Evolutionary conservation across 2,329 filamentous ascomycete genomes (phyloP).

Genomic region (Fusarium pilosicola): DNA sequence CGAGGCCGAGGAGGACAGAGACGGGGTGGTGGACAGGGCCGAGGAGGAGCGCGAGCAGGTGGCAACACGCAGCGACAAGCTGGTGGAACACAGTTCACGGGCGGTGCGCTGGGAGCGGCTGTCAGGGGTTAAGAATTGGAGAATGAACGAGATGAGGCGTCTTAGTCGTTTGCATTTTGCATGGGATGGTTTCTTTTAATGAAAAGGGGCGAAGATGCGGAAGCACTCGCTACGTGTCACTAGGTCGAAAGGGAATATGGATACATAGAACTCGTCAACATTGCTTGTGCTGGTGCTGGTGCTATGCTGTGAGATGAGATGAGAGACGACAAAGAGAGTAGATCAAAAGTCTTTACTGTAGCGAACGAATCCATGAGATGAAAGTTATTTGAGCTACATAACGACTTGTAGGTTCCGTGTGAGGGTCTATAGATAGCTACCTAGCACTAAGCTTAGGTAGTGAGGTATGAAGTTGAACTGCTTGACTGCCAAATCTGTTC

Average conservation of each 20-base stretch:
- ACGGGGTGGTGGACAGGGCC: slow-evolving; percentile 70
- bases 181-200: slow-evolving; percentile 51
- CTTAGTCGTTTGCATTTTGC: slow-evolving; percentile 49
- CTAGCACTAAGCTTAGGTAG: too few relatives aligned
- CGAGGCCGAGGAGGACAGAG: slow-evolving; percentile 74
- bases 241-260: slow-evolving; percentile 48
- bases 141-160: slow-evolving; percentile 48
- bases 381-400: background rate
- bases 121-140: slow-evolving; percentile 63
- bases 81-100: slow-evolving; percentile 82
- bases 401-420: background rate
- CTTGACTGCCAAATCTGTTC: too few relatives aligned
- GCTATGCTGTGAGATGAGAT: slow-evolving; percentile 22
- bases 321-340: slow-evolving; percentile 14
- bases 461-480: background rate
- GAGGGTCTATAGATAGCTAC: background rate
- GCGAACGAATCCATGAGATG: slow-evolving; percentile 16
- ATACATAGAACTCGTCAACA: slow-evolving; percentile 46
- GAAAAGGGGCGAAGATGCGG: slow-evolving; percentile 49
- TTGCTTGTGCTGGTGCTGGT: slow-evolving; percentile 26
- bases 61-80: slow-evolving; percentile 72
- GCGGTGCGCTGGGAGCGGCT: slow-evolving; percentile 78
- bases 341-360: slow-evolving; percentile 14
- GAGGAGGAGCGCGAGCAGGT: slow-evolving; percentile 68
- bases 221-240: slow-evolving; percentile 48